Conservation (phyloP, 2,329 filamentous ascomycete species). For the Trichoderma atroviride region DNA sequence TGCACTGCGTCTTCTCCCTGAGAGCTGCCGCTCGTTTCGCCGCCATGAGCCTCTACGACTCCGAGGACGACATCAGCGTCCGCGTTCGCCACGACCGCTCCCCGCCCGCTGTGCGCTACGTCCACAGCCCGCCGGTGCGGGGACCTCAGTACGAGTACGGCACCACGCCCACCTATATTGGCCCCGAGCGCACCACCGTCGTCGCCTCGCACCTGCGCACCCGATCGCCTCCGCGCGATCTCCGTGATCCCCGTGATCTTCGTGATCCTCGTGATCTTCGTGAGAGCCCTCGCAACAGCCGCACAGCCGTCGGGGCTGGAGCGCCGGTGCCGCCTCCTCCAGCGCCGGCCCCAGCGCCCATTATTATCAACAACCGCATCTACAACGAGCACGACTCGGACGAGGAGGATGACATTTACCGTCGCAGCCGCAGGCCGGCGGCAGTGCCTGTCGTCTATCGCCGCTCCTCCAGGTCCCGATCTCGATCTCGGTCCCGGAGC, state of each 20-base stretch:
- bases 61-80: slow-evolving; percentile 60
- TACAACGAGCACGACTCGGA: slow-evolving; percentile 54
- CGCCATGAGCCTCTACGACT: slow-evolving; percentile 48
- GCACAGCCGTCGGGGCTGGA: neutral
- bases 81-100: slow-evolving; percentile 47
- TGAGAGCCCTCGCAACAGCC: too few relatives aligned
- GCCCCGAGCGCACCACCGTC: slow-evolving; percentile 52
- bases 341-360: slow-evolving; percentile 33
- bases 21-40: neutral
- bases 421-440: slow-evolving; percentile 33
- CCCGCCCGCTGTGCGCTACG: slow-evolving; percentile 49
- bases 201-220: slow-evolving; percentile 42
- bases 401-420: slow-evolving; percentile 41
- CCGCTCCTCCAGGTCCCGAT: slow-evolving; percentile 36
- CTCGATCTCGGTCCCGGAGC: slow-evolving; percentile 35
- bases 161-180: slow-evolving; percentile 46
- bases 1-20: too few relatives aligned
- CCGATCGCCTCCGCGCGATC: slow-evolving; percentile 43
- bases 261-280: too few relatives aligned
- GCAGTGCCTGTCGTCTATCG: slow-evolving; percentile 36
- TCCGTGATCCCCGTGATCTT: neutral
- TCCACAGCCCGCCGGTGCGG: slow-evolving; percentile 45
- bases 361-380: slow-evolving; percentile 62
- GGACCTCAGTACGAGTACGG: slow-evolving; percentile 44
- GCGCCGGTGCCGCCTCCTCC: slow-evolving; percentile 25